These are phyloP conservation scores for Laburnicola sp. DNA, from an alignment of 2,329 filamentous ascomycete species.

Conservation along the genomic window DNA sequence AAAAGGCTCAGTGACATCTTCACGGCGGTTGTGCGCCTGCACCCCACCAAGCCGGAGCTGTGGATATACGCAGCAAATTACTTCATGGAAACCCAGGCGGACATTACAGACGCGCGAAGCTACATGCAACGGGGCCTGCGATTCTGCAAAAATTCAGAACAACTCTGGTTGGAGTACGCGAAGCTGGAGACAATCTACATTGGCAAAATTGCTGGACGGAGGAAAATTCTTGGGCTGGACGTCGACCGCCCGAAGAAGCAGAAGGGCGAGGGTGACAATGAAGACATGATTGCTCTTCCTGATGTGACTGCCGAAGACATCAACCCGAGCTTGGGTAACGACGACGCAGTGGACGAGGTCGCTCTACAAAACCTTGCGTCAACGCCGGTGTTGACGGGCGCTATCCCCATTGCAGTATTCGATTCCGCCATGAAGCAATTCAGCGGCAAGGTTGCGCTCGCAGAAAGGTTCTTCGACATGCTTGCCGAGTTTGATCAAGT, in stretches of 20 bases:
- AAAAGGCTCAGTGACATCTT: slow-evolving; percentile 64
- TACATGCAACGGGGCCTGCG: slow-evolving; percentile 88
- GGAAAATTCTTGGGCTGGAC: slow-evolving; percentile 67
- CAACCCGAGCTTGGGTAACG: slow-evolving; percentile 56
- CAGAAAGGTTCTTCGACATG: slow-evolving; percentile 78
- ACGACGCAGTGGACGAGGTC: slow-evolving; percentile 55
- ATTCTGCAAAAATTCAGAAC: slow-evolving; percentile 76
- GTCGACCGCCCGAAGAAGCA: slow-evolving; percentile 48
- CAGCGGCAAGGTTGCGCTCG: slow-evolving; percentile 67
- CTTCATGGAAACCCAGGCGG: slow-evolving; percentile 75
- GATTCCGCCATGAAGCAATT: slow-evolving; percentile 81
- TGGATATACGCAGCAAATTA: slow-evolving; percentile 85
- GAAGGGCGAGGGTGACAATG: slow-evolving; percentile 51
- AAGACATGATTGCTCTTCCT: slow-evolving; percentile 61
- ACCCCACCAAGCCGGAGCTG: slow-evolving; percentile 78
- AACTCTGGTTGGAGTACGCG: slow-evolving; percentile 87
- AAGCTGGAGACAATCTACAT: slow-evolving; percentile 93
- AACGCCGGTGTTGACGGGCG: slow-evolving; percentile 86
- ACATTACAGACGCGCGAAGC: slow-evolving; percentile 82
- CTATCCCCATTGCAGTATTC: slow-evolving; percentile 90
- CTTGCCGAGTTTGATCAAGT: slow-evolving; percentile 71
- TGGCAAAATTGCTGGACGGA: slow-evolving; percentile 74
- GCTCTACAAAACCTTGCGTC: slow-evolving; percentile 66
- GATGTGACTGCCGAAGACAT: slow-evolving; percentile 65
- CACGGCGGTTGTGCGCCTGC: slow-evolving; percentile 74